Conservation (phyloP, 495 filamentous ascomycete species). For the Gamarada debralockiae region DNA sequence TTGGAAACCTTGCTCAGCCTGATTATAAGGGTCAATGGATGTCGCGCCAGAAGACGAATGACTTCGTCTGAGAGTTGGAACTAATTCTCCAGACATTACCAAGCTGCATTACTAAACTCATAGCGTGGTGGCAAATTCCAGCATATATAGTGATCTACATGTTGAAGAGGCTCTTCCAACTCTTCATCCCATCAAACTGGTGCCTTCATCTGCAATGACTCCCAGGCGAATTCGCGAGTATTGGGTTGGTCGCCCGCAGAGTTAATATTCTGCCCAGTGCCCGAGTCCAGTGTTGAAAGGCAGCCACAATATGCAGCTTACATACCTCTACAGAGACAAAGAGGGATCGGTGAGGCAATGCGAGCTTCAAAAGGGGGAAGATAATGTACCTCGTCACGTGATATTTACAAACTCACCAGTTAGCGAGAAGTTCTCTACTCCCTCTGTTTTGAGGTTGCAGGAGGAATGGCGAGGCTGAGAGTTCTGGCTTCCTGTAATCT, state of each 20-base stretch:
- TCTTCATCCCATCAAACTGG: neutral
- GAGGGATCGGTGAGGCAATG: too few relatives aligned
- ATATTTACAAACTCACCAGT: too few relatives aligned
- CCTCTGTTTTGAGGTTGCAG: neutral
- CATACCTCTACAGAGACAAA: too few relatives aligned
- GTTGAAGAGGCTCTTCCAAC: too few relatives aligned
- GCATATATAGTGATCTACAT: neutral
- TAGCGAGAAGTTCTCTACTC: neutral
- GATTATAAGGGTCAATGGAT: conserved; percentile 5
- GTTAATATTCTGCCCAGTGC: neutral
- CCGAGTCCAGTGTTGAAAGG: too few relatives aligned
- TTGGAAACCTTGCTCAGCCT: conserved; percentile 13
- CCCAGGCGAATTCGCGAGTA: neutral
- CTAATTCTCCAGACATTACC: conserved; percentile 2
- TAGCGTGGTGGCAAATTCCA: neutral
- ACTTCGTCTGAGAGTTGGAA: neutral
- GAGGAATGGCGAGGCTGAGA: too few relatives aligned
- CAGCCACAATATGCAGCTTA: too few relatives aligned
- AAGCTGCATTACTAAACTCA: neutral
- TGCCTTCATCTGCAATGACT: neutral
- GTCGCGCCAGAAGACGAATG: conserved; percentile 1
- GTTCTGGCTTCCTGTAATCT: neutral
- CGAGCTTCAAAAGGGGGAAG: too few relatives aligned
- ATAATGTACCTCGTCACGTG: too few relatives aligned
- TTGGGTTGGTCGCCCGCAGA: neutral